Evolutionary conservation across 345 rosid genomes (phyloP).

Genomic region (Populus simonii): DNA sequence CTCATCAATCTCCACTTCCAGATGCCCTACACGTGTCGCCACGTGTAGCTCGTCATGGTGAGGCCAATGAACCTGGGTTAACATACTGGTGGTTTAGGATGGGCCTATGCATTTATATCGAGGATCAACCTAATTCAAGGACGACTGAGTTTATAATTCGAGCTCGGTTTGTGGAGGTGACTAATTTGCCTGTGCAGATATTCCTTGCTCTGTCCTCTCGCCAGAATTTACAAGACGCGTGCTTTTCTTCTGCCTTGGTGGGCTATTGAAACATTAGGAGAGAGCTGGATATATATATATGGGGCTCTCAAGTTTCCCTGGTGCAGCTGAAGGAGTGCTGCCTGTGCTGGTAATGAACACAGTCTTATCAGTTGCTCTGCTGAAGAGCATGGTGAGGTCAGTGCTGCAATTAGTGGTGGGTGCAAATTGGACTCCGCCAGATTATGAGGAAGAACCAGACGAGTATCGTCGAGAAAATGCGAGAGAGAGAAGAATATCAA

Average conservation of each 20-base stretch:
- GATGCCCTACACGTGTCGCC: slow-evolving; percentile 41
- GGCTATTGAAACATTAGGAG: no score
- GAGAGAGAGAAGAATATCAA: slow-evolving; percentile 42
- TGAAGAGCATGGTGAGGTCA: slow-evolving; percentile 57
- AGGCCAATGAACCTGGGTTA: slow-evolving; percentile 23
- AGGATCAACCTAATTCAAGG: background rate
- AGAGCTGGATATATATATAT: slow-evolving; percentile 18
- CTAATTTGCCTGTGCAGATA: no score
- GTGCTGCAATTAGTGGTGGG: slow-evolving; percentile 17
- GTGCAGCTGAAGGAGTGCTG: slow-evolving; percentile 56
- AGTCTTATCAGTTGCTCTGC: slow-evolving; percentile 50
- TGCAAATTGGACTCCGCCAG: slow-evolving; percentile 6
- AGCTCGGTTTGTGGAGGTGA: background rate
- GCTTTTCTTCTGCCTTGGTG: no score
- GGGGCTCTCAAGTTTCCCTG: slow-evolving; percentile 74
- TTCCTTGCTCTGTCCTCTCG: no score
- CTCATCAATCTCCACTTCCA: background rate
- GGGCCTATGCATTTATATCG: slow-evolving; percentile 10
- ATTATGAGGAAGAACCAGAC: slow-evolving; percentile 19
- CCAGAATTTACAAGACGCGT: no score
- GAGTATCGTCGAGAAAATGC: slow-evolving; percentile 14
- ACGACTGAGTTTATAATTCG: background rate
- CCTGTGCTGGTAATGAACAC: slow-evolving; percentile 69
- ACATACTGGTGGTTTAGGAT: slow-evolving; percentile 9
- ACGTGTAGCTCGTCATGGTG: slow-evolving; percentile 29